A percentile compares a stretch with the other conserved stretches of the same genome.
phyloP scores from a whole-genome alignment of 371 early-diverging fungal species.

The Synchytrium microbalum region DNA sequence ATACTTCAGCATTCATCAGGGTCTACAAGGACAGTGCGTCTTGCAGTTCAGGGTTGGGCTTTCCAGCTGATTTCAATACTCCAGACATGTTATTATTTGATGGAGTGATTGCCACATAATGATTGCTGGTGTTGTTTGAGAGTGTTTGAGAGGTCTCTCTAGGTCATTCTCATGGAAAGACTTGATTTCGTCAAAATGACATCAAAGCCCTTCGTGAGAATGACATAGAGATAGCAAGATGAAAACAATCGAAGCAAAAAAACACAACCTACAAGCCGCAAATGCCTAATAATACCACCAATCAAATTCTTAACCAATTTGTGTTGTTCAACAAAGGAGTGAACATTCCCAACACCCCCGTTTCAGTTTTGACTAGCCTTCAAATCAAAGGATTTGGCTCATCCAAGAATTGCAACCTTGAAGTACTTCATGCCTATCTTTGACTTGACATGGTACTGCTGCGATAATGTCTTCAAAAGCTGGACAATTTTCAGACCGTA shows the following conservation, averaged over 20 bases:
- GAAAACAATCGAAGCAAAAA: conserved; percentile 45
- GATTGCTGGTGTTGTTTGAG: too few relatives aligned
- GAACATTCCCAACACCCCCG: neutral
- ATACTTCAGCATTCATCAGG: conserved; percentile 81
- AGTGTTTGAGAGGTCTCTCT: too few relatives aligned
- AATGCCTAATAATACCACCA: too few relatives aligned
- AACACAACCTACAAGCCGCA: conserved; percentile 60
- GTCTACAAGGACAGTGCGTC: conserved; percentile 85
- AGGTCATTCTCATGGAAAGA: conserved; percentile 89
- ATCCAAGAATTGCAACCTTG: conserved; percentile 84
- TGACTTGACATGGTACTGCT: conserved; percentile 52
- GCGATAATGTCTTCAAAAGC: conserved; percentile 79
- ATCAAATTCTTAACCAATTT: conserved; percentile 81
- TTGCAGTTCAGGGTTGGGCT: too few relatives aligned
- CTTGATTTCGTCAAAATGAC: conserved; percentile 80
- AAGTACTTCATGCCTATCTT: conserved; percentile 40
- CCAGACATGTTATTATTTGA: too few relatives aligned
- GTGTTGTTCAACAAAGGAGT: conserved; percentile 24
- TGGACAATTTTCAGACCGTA: conserved; percentile 84
- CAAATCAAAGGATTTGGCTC: conserved; percentile 81
- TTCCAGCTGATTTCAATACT: too few relatives aligned
- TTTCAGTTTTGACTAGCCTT: conserved; percentile 73
- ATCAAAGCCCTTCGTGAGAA: too few relatives aligned
- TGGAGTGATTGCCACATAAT: too few relatives aligned
- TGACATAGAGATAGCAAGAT: too few relatives aligned